phyloP scores from a whole-genome alignment of 805 yeast species.

The Barnettozyma botsteinii region DNA sequence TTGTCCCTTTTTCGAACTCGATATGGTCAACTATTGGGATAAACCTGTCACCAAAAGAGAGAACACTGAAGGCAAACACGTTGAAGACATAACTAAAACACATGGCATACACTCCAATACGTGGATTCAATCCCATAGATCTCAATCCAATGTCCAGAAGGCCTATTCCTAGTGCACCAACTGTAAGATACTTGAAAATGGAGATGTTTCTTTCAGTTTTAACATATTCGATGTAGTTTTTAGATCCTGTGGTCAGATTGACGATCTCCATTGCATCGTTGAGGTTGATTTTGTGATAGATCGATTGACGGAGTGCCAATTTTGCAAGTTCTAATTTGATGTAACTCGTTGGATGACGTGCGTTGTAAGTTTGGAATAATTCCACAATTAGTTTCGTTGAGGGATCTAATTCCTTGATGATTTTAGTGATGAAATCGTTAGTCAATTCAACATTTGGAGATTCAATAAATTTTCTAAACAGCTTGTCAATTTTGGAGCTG shows the following conservation, averaged over 20 bases:
- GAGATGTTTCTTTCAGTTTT: slow-evolving; percentile 29
- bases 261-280: slow-evolving; percentile 50
- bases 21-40: slow-evolving; percentile 50
- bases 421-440: slow-evolving; percentile 2
- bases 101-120: slow-evolving; percentile 38
- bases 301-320: slow-evolving; percentile 58
- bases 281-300: slow-evolving; percentile 54
- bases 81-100: slow-evolving; percentile 43
- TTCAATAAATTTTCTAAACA: slow-evolving; percentile 2
- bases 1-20: slow-evolving; percentile 60
- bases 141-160: slow-evolving; percentile 42
- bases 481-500: neutral
- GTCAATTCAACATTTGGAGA: slow-evolving; percentile 7
- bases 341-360: slow-evolving; percentile 2
- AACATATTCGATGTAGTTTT: slow-evolving; percentile 38
- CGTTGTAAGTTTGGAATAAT: slow-evolving; percentile 6
- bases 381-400: slow-evolving; percentile 1
- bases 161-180: slow-evolving; percentile 33
- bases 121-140: slow-evolving; percentile 17
- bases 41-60: slow-evolving; percentile 43
- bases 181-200: slow-evolving; percentile 30
- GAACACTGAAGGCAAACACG: slow-evolving; percentile 40
- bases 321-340: slow-evolving; percentile 40
- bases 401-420: slow-evolving; percentile 4
- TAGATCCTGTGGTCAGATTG: slow-evolving; percentile 55